Conservation (phyloP, 2,329 filamentous ascomycete genomes). For the Exophiala aquamarina region DNA sequence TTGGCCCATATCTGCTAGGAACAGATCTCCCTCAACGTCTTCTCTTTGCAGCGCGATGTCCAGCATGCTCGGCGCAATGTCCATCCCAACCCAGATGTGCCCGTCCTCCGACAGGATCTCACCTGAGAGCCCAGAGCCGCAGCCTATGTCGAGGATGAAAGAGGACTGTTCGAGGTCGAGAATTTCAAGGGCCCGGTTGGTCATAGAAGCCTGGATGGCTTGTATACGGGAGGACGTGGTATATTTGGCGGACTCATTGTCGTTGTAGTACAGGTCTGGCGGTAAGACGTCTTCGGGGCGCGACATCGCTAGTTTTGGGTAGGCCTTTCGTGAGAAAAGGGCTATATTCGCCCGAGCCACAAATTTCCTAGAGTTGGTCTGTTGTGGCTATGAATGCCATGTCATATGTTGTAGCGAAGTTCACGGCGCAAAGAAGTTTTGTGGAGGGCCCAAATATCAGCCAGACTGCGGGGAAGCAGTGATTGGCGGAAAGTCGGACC, state of each 20-base stretch:
- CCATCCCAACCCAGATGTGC: slow-evolving; percentile 97
- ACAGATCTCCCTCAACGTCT: slow-evolving; percentile 89
- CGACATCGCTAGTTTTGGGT: slow-evolving; percentile 73
- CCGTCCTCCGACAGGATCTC: slow-evolving; percentile 85
- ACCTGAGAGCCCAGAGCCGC: slow-evolving; percentile 89
- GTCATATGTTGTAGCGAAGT: too few relatives aligned
- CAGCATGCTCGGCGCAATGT: slow-evolving; percentile 94
- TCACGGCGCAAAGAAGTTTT: too few relatives aligned
- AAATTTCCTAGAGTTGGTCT: too few relatives aligned
- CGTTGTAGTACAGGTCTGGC: slow-evolving; percentile 96
- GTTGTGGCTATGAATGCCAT: too few relatives aligned
- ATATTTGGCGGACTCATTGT: slow-evolving; percentile 93
- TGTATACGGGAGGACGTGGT: slow-evolving; percentile 94
- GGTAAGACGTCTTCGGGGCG: slow-evolving; percentile 95
- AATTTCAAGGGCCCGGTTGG: slow-evolving; percentile 85
- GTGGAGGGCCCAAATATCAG: too few relatives aligned
- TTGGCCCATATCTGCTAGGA: slow-evolving; percentile 93
- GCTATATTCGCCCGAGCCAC: neutral
- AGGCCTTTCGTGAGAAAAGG: too few relatives aligned
- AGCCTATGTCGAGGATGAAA: slow-evolving; percentile 93
- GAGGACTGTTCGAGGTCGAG: slow-evolving; percentile 78
- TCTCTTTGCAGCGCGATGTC: slow-evolving; percentile 80
- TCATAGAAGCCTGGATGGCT: slow-evolving; percentile 94
- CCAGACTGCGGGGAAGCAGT: too few relatives aligned
- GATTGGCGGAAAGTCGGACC: too few relatives aligned